Conservation (phyloP, 495 filamentous ascomycete genomes). For the Penicillium mononematosum region DNA sequence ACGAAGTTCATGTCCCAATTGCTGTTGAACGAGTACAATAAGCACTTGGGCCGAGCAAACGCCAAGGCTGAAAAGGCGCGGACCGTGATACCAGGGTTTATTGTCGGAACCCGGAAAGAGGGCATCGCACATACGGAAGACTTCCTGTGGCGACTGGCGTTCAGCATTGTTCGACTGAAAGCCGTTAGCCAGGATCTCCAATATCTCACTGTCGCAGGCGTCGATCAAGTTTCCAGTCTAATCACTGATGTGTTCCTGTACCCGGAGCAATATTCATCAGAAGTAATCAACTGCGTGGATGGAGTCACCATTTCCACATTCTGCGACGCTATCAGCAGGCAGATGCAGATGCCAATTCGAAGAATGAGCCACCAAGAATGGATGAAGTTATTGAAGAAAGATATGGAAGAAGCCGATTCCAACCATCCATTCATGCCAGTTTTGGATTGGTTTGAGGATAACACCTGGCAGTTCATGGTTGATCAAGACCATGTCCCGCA, state of each 20-base stretch:
- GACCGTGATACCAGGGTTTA: too few species aligned
- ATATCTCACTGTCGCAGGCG: slow-evolving; percentile 12
- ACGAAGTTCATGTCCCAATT: too few species aligned
- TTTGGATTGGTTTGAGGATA: slow-evolving; percentile 17
- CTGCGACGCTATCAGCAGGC: not conserved
- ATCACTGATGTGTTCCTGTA: not conserved
- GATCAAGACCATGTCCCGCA: not conserved
- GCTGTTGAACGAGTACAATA: too few species aligned
- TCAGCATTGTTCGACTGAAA: slow-evolving; percentile 23
- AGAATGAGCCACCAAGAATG: slow-evolving; percentile 5
- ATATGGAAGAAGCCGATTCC: not conserved
- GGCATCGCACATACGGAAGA: too few species aligned
- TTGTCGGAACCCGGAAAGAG: too few species aligned
- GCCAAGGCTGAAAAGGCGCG: too few species aligned
- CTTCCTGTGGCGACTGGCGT: slow-evolving; percentile 15
- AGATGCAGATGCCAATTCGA: not conserved
- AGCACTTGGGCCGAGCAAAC: too few species aligned
- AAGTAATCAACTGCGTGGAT: not conserved
- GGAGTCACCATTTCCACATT: not conserved
- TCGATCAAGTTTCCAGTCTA: slow-evolving; percentile 9
- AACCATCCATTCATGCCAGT: slow-evolving; percentile 17
- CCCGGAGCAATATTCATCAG: not conserved
- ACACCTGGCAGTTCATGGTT: slow-evolving; percentile 9
- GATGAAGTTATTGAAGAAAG: slow-evolving; percentile 4
- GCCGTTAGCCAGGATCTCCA: slow-evolving; percentile 1